Base-by-base conservation (phyloP, 2,329 filamentous ascomycete genomes). In the Microcyclospora pomicola region DNA sequence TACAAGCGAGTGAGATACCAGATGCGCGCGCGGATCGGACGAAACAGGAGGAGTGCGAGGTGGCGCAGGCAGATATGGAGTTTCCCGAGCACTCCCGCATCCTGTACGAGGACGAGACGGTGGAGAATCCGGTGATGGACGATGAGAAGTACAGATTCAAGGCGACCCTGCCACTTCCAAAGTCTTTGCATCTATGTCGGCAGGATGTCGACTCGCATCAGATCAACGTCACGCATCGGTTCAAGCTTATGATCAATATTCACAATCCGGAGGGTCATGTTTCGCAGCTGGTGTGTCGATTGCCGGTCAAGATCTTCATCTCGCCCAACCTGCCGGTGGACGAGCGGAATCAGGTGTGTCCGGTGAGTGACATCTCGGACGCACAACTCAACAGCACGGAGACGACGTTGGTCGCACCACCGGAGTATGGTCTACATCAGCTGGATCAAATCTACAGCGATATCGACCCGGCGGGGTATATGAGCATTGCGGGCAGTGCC, bases 201-300 rank as follows among this genome's bases (percentile, higher is more conserved):
- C 91, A 98, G 59, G 87, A 94, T 53, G 78, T 91, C 33, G 85
- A 93, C 51, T 78, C 80, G 15, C 78, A 84, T 50, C 83, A 84
- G 36, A 92, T 98, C 64, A 94, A 91, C 60, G 73, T 96, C 37
- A 74, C 84, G 39, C 91, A 98, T 61, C 93, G 93, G 63, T 72
- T 96, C 49, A 88, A 88, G 64, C 72, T 96, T 53, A 85, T 84
- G 35, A 80, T 96, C 42, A 84, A 88, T 34, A 72, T 98, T 30
- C 81, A 86, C 60, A 96, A 98, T 51, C 88, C 91, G 0, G 91
- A 98, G 56, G 88, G 87, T 0, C 91, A 96, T 55, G 72, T 87
- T 39, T 95, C 87, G 39, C 88, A 96, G 71, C 74, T 95, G 37
- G 80, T 88, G 37, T 88, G 88, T 34, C 91, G 86, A 31, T 74